phyloP scores from a whole-genome alignment of 2,329 filamentous ascomycete species.

The Aureobasidium sp. region DNA sequence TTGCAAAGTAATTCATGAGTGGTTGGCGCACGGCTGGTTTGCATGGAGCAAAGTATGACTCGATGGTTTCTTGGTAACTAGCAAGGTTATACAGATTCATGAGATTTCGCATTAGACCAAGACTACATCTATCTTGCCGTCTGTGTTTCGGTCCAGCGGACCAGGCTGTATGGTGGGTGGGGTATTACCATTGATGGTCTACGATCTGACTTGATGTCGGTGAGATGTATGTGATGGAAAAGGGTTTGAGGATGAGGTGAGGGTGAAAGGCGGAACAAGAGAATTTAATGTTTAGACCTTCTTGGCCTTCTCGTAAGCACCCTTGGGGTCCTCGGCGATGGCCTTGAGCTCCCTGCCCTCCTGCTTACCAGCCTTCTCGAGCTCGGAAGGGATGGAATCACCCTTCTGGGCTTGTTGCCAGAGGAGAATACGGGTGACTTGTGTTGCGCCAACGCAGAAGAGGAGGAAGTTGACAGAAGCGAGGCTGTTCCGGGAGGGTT shows the following conservation, averaged over 20 bases:
- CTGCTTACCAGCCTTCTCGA: constrained; percentile 36
- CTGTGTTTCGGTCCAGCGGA: constrained; percentile 1
- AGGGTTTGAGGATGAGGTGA: neutral
- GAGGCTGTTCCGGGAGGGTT: constrained; percentile 48
- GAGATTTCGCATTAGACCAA: constrained; percentile 12
- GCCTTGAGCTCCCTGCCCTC: constrained; percentile 29
- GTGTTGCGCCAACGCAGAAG: constrained; percentile 74
- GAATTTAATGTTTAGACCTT: constrained; percentile 20
- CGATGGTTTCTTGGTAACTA: neutral
- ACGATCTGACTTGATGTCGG: neutral
- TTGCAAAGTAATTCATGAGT: constrained; percentile 23
- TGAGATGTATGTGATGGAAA: neutral
- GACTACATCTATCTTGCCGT: constrained; percentile 15
- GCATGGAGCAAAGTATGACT: neutral
- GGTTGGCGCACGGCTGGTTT: constrained; percentile 4
- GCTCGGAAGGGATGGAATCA: constrained; percentile 32
- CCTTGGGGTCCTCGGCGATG: constrained; percentile 28
- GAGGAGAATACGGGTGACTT: constrained; percentile 68
- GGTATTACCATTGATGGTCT: neutral
- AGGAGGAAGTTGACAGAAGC: constrained; percentile 98
- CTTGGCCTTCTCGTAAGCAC: constrained; percentile 33
- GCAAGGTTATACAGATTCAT: neutral
- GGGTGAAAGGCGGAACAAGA: neutral
- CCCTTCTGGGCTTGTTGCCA: constrained; percentile 58
- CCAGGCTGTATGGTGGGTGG: neutral